These are phyloP conservation scores for Saturnispora bothae DNA, from an alignment of 805 yeast species.

Conservation along the genomic window DNA sequence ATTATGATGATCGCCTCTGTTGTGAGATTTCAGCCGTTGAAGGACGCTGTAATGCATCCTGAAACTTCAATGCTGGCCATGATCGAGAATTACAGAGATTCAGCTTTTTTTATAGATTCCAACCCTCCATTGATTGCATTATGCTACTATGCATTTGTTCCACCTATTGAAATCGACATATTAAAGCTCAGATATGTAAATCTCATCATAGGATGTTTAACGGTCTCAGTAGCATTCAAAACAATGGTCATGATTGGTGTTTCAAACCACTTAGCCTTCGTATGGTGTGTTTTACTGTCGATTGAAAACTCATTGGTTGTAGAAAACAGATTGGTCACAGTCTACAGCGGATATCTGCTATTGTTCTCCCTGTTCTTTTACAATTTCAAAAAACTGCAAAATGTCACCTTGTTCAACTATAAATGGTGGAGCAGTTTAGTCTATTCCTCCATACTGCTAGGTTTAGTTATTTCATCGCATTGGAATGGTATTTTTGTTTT, in stretches of 20 bases:
- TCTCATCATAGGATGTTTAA: conserved; percentile 42
- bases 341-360: conserved; percentile 36
- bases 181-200: conserved; percentile 48
- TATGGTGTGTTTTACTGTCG: conserved; percentile 41
- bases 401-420: conserved; percentile 32
- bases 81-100: conserved; percentile 43
- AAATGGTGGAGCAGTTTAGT: conserved; percentile 45
- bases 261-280: conserved; percentile 37
- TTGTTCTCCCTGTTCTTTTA: conserved; percentile 36
- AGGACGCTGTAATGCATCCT: too few species aligned
- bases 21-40: too few species aligned
- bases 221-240: conserved; percentile 42
- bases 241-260: conserved; percentile 46
- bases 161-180: conserved; percentile 38
- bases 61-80: not conserved
- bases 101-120: conserved; percentile 59
- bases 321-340: conserved; percentile 44
- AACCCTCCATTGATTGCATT: conserved; percentile 76
- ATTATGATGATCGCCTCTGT: too few species aligned
- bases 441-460: conserved; percentile 41
- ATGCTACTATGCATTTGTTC: conserved; percentile 53
- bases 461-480: conserved; percentile 50
- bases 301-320: conserved; percentile 60
- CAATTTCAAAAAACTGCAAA: conserved; percentile 16
- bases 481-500: conserved; percentile 55